These are phyloP conservation scores for Chlamydomonas sp. DNA, from an alignment of 139 green algal genomes.

Conservation along the genomic window DNA sequence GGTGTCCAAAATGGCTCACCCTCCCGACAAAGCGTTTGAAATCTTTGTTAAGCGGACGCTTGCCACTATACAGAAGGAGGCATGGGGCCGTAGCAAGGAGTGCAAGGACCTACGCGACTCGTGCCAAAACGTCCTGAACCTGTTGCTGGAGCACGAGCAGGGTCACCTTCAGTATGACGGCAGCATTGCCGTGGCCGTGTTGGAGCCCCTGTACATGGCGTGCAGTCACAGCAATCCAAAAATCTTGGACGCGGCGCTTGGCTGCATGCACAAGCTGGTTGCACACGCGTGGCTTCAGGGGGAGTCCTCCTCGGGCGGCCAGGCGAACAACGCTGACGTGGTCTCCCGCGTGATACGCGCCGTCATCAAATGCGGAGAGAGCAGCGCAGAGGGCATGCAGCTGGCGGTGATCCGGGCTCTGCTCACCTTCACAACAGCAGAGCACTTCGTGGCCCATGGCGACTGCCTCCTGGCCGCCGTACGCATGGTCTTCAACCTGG, in stretches of 20 bases:
- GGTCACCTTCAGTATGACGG: conserved; percentile 32
- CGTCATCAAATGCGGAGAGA: conserved; percentile 79
- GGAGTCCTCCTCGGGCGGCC: conserved; percentile 42
- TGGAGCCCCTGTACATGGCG: conserved; percentile 78
- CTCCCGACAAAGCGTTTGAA: conserved; percentile 36
- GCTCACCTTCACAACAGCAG: conserved; percentile 86
- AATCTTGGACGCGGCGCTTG: conserved; percentile 81
- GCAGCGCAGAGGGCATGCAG: conserved; percentile 65
- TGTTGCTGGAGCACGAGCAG: conserved; percentile 53
- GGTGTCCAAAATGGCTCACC: too few relatives aligned
- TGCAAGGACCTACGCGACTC: conserved; percentile 69
- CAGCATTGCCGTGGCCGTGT: conserved; percentile 58
- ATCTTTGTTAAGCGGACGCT: conserved; percentile 72
- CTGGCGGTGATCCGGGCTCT: conserved; percentile 84
- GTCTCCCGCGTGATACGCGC: conserved; percentile 74
- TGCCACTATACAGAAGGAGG: conserved; percentile 75
- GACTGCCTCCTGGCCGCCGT: conserved; percentile 86
- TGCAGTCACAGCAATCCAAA: conserved; percentile 54
- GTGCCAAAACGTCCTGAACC: conserved; percentile 73
- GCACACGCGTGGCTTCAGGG: conserved; percentile 87
- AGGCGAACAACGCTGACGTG: conserved; percentile 8
- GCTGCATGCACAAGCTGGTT: conserved; percentile 93
- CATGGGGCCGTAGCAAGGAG: conserved; percentile 73
- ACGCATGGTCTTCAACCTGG: conserved; percentile 89
- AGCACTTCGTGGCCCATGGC: conserved; percentile 91